Evolutionary conservation across 768 basidiomycete genomes (phyloP), one percentile per base, ranked within the genome.

Genomic region (Leccinum ochraceum): DNA sequence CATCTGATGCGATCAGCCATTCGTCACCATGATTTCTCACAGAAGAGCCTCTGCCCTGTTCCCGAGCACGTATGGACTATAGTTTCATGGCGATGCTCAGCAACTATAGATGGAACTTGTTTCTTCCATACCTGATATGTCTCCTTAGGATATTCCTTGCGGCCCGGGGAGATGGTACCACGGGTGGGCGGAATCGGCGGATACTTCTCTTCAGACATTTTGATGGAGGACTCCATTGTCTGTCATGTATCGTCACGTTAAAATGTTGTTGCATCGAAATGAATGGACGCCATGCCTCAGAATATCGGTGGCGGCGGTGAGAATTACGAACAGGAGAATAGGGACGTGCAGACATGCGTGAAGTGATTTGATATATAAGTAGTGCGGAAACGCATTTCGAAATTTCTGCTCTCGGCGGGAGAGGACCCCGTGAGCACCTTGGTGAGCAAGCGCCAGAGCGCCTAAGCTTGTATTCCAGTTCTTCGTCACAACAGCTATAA

Each of bases 231-330:
- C 26, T 13, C 8, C 14, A 10, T 14, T 9, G 16, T 59, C 66
- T 61, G 51, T 32, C 46, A 28, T 53, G 20, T 8, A 46, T 17
- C 13, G 5, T 37, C 22, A 13, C 1, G 39, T 54, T 6, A 34
- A 10, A 7, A 13, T 17, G 8, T 1, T 8, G 11, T 14, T 10
- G 7, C 51, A 22, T 28, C 24, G 42, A 26, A 20, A 13, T 28
- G 17, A 20, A 13, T 28, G 17, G 44, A 55, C 17, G 2, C 13
- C 61, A 16, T 64, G 67, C 66, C 63, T 62, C 44, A 11, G n/a
- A 14, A 13, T 28, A 50, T 42, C 22, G 46, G n/a, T 20, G 9
- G 22, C 28, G 17, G n/a, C n/a, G 55, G 9, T 56, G 37, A 16
- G 16, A 6, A 5, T 13, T 2, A 1, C 34, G 1, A 34, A 34